Conservation (phyloP, 2,329 filamentous ascomycete species). For the Paracoccidioides lutzii region DNA sequence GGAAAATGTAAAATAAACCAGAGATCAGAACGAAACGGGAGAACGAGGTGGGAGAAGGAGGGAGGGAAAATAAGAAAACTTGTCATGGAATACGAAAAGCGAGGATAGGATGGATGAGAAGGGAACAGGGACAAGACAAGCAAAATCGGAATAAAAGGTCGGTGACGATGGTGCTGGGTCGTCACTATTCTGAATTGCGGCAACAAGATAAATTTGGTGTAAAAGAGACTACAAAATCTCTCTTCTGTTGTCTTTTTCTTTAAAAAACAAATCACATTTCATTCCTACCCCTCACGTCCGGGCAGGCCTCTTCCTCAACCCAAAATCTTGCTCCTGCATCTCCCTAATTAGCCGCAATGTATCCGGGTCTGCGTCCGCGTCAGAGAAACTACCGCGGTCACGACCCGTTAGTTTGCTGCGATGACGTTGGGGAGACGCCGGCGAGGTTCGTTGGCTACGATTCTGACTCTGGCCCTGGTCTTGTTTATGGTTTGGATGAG, state of each 20-base stretch:
- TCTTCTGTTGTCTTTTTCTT: neutral
- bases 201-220: too few species aligned
- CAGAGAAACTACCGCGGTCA: constrained; percentile 15
- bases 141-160: too few species aligned
- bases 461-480: too few species aligned
- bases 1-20: neutral
- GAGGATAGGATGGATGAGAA: neutral
- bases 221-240: too few species aligned
- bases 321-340: constrained; percentile 35
- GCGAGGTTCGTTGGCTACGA: neutral
- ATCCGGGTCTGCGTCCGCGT: constrained; percentile 28
- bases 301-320: constrained; percentile 25
- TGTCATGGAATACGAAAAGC: too few species aligned
- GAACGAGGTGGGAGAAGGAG: too few species aligned
- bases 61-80: neutral
- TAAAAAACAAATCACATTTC: neutral
- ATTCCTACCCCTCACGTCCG: constrained; percentile 4
- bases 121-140: too few species aligned
- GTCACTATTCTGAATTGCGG: too few species aligned
- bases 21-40: neutral
- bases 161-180: too few species aligned
- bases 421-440: constrained; percentile 13
- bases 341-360: constrained; percentile 33
- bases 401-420: constrained; percentile 13
- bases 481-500: constrained; percentile 30